Evolutionary conservation across 2,329 filamentous ascomycete species (phyloP), one percentile per base, ranked within the genome.

Genomic region (Exophiala bonariae): DNA sequence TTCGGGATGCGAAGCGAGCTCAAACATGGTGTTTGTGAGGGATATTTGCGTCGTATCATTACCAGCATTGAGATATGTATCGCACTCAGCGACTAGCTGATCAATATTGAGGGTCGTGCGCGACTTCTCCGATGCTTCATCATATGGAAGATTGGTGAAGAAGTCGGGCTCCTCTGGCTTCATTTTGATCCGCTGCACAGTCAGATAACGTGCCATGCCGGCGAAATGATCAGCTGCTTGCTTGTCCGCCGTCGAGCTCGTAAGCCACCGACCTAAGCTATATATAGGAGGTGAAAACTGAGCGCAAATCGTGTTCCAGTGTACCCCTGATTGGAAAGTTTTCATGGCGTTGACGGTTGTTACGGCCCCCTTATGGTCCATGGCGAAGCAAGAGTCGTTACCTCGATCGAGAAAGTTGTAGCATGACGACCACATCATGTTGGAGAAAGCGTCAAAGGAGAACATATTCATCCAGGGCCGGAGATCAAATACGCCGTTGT

Each of bases 401-500:
- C n/a, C n/a, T n/a, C n/a, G n/a, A n/a, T n/a, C n/a, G n/a, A n/a
- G n/a, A n/a, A n/a, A n/a, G n/a, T n/a, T n/a, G n/a, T n/a, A n/a
- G n/a, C n/a, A n/a, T n/a, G n/a, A n/a, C n/a, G n/a, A n/a, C n/a
- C 39, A 56, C 38, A 52, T 49, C 40, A 56, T 47, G 16, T 18
- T 34, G 6, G 47, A 37, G 40, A 56, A 50, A 17, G 50, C 53
- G 34, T 56, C 53, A 22, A 41, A 56, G 7, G 53, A 44, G 22
- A 51, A 48, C 53, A 56, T 56, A 32, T 56, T 56, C n/a, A 54
- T 20, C 53, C 53, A 56, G 5, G 53, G 53, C 28, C 50, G 38
- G 16, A 56, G 19, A 44, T 56, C 53, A 32, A 56, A 50, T 18
- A 35, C 37, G 9, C 47, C 50, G 22, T 51, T 30, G 7, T 44